phyloP scores from a whole-genome alignment of 2,329 filamentous ascomycete genomes.

The Daldinia eschscholtzii region DNA sequence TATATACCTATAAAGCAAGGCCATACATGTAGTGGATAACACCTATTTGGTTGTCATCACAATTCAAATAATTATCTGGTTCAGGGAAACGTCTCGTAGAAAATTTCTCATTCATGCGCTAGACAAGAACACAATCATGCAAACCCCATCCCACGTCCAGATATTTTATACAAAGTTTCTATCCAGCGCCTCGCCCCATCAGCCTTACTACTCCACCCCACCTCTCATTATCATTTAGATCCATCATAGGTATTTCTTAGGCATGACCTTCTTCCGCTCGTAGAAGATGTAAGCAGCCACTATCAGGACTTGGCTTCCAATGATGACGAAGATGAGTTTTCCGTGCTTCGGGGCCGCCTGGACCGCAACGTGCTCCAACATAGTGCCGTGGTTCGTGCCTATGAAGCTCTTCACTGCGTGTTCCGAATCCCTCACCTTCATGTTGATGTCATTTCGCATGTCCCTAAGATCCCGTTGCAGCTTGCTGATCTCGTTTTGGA shows the following conservation, averaged over 20 bases:
- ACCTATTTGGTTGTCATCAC: neutral
- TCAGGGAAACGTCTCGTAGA: slow-evolving; percentile 11
- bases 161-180: slow-evolving; percentile 41
- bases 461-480: slow-evolving; percentile 71
- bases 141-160: slow-evolving; percentile 30
- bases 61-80: neutral
- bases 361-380: slow-evolving; percentile 62
- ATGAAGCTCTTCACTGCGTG: slow-evolving; percentile 66
- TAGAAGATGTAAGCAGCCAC: slow-evolving; percentile 79
- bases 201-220: neutral
- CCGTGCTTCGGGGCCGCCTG: slow-evolving; percentile 64
- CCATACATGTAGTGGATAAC: neutral
- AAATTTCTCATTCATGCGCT: slow-evolving; percentile 22
- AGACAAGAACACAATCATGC: slow-evolving; percentile 8
- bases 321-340: slow-evolving; percentile 74
- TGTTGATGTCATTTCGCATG: slow-evolving; percentile 67
- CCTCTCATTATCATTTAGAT: neutral
- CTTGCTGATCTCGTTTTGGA: slow-evolving; percentile 62
- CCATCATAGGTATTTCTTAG: slow-evolving; percentile 88
- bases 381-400: slow-evolving; percentile 62
- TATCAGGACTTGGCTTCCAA: slow-evolving; percentile 80
- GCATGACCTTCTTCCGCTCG: slow-evolving; percentile 81
- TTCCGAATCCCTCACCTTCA: slow-evolving; percentile 65
- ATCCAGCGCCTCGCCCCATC: slow-evolving; percentile 11
- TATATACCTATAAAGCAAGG: too few species aligned